A percentile compares a stretch with the other conserved stretches of the same genome.
Evolutionary conservation across 2,329 filamentous ascomycete species (phyloP).

Genomic region (Meredithiella fracta): DNA sequence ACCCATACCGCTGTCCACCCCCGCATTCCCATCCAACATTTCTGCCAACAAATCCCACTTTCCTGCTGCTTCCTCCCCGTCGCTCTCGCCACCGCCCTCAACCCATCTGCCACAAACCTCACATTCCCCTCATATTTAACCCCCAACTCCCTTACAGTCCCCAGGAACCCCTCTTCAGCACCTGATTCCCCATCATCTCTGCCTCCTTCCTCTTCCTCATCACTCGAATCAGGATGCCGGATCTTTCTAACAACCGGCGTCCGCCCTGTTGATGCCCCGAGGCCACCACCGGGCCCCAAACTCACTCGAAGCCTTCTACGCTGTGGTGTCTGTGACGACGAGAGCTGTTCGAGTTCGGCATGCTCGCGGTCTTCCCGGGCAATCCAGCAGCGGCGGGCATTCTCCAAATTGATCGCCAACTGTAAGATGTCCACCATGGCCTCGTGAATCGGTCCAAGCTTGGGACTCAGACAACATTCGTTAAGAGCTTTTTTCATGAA

Average conservation of each 20-base stretch:
- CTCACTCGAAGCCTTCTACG: slow-evolving; percentile 13
- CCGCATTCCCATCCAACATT: slow-evolving; percentile 43
- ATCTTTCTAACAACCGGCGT: slow-evolving; percentile 11
- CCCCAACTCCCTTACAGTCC: slow-evolving; percentile 40
- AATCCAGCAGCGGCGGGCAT: slow-evolving; percentile 32
- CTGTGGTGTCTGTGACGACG: slow-evolving; percentile 22
- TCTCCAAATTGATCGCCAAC: slow-evolving; percentile 52
- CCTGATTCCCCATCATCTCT: slow-evolving; percentile 22
- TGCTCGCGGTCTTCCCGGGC: slow-evolving; percentile 24
- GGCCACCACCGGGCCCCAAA: slow-evolving; percentile 2
- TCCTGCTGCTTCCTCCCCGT: slow-evolving; percentile 42
- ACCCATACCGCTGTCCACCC: background rate
- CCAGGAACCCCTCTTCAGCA: slow-evolving; percentile 29
- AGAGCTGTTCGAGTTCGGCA: slow-evolving; percentile 26
- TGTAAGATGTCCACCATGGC: slow-evolving; percentile 63
- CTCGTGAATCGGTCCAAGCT: slow-evolving; percentile 53
- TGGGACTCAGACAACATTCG: slow-evolving; percentile 52
- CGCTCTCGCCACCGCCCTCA: slow-evolving; percentile 60
- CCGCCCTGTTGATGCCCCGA: background rate
- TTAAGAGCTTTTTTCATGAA: slow-evolving; percentile 48
- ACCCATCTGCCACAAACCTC: slow-evolving; percentile 53
- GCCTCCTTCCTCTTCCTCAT: slow-evolving; percentile 20
- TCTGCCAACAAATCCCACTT: slow-evolving; percentile 73
- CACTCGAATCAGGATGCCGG: slow-evolving; percentile 15
- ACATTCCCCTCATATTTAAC: slow-evolving; percentile 48